Percentiles rank a stretch among this genome's conserved stretches.
Evolutionary conservation across 441 rosid genomes (phyloP).

Genomic region (Adansonia rubrostipa): DNA sequence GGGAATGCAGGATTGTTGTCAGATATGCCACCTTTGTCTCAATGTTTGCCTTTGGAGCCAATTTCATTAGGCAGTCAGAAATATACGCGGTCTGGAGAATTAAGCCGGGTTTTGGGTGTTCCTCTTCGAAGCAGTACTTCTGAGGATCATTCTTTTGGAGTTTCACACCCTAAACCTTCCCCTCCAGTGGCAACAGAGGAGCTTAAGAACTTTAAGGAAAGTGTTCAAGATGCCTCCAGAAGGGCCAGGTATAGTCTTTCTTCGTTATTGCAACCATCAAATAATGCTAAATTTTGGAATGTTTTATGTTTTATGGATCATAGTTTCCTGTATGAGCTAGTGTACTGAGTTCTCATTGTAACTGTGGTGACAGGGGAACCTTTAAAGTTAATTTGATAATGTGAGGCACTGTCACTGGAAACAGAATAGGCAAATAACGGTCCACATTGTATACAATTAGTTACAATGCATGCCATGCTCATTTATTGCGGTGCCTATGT

Average conservation of each 20-base stretch:
- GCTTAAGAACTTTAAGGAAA: slow-evolving; percentile 68
- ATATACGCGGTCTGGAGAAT: slow-evolving; percentile 62
- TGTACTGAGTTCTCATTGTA: slow-evolving; percentile 9
- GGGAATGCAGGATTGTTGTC: slow-evolving; percentile 50
- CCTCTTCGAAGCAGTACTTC: slow-evolving; percentile 48
- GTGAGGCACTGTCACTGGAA: not conserved
- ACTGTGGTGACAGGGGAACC: not conserved
- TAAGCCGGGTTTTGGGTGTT: slow-evolving; percentile 59
- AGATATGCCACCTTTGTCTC: slow-evolving; percentile 57
- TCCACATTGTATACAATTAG: not conserved
- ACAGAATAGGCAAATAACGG: slow-evolving; percentile 2
- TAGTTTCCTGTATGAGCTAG: slow-evolving; percentile 7
- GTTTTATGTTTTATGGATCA: slow-evolving; percentile 18
- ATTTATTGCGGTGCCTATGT: not conserved
- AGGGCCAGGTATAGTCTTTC: slow-evolving; percentile 51
- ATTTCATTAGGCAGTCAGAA: slow-evolving; percentile 56
- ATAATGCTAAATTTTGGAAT: not conserved
- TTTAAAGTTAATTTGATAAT: slow-evolving; percentile 13
- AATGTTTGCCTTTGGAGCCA: slow-evolving; percentile 59
- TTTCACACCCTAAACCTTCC: slow-evolving; percentile 48
- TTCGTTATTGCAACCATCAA: not conserved
- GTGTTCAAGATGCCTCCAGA: slow-evolving; percentile 62
- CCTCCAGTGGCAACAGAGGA: slow-evolving; percentile 61
- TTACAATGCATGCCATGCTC: slow-evolving; percentile 7
- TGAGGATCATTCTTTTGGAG: slow-evolving; percentile 58